A percentile compares a stretch with the other conserved stretches of the same genome.
phyloP scores from a whole-genome alignment of 768 basidiomycete species.

The Lactarius pseudohatsudake region DNA sequence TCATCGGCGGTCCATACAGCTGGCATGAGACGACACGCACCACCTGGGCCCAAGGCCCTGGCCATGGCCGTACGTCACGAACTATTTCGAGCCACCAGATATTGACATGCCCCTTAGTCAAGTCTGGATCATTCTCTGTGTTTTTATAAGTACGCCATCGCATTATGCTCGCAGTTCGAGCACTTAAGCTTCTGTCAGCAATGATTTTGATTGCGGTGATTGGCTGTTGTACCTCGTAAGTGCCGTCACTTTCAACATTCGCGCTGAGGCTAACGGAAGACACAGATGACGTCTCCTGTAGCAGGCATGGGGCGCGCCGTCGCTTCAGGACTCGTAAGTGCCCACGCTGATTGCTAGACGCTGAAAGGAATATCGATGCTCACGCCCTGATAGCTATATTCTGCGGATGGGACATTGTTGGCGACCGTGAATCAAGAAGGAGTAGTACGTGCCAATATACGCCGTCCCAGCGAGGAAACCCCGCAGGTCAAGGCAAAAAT shows the following conservation, averaged over 20 bases:
- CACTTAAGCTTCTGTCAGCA: conserved; percentile 40
- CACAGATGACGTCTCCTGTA: conserved; percentile 15
- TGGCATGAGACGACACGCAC: conserved; percentile 47
- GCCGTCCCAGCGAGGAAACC: conserved; percentile 1
- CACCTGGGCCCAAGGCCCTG: conserved; percentile 42
- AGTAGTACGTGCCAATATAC: conserved; percentile 21
- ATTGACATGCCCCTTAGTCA: conserved; percentile 43
- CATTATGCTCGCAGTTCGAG: neutral
- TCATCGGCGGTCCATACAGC: conserved; percentile 52
- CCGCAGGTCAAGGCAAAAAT: conserved; percentile 22
- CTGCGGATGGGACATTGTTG: conserved; percentile 22
- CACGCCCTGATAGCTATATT: conserved; percentile 20
- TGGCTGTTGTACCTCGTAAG: conserved; percentile 79
- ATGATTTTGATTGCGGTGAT: conserved; percentile 74
- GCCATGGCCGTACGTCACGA: conserved; percentile 58
- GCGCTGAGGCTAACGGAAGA: too few species aligned
- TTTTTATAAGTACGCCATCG: conserved; percentile 65
- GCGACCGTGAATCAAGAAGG: conserved; percentile 28
- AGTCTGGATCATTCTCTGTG: conserved; percentile 78
- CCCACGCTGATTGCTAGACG: neutral
- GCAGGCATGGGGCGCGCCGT: conserved; percentile 18
- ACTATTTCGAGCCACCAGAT: neutral
- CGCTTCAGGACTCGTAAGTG: conserved; percentile 22
- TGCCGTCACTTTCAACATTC: conserved; percentile 10
- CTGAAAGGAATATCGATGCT: neutral